Base-by-base conservation (phyloP, 169 alveolate genomes). In the Babesia caballi region DNA sequence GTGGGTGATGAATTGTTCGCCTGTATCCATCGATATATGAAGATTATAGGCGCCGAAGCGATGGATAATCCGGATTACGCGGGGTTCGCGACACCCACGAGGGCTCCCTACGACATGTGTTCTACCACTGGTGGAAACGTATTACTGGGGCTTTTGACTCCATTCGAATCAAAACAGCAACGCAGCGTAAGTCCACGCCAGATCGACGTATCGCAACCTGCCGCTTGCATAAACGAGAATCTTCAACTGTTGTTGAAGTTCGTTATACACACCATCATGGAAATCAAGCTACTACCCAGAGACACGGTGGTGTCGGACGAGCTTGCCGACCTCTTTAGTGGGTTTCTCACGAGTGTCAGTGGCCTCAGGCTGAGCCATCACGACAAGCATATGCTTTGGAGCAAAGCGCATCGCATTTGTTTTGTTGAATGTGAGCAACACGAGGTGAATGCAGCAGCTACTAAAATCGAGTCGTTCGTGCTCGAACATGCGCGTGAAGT, bases 21-120 rank as follows among this genome's bases (percentile, higher is more conserved):
- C 28, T 63, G 73, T 35, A 21, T 63, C 19, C 7, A 30, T 19
- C 61, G 73, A n/a, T 47, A 63, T 41, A 63, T 46, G 61, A 36
- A 30, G 50, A 46, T 63, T 7, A 15, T 63, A 15, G 5, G 47
- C 32, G 47, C 23, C 28, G 73, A 63, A 4, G 42, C 60, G 4
- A 4, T 63, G 30, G 3, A 38, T 15, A 19, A 2, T 32, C 46
- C 73, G 15, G 38, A 63, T 9, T 12, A 12, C 7, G 30, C 73
- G 12, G 44, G 32, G 5, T 49, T 35, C 30, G 2, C 42, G 19
- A 63, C 73, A 27, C 73, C 73, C 1, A 46, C 60, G 5, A 46
- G 46, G 8, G 25, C 61, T 5, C 12, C 51, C 15, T 15, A 19
- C 4, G 9, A 40, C 47, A n/a, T 3, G 15, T 6, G 8, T 4